These are phyloP conservation scores for Prunus persica DNA, from an alignment of 306 rosid species.

Conservation along the genomic window Prunus_persica_NCBIv2 NC_034010.1:18440001-18440500, in stretches of 20 bases:
- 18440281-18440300: neutral
- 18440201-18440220: neutral
- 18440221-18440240: neutral
- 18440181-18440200: too few species aligned
- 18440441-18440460: neutral
- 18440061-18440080: neutral
- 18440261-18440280: neutral
- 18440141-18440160: neutral
- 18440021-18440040: neutral
- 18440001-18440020: neutral
- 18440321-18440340: neutral
- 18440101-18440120: neutral
- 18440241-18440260: neutral
- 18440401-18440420: too few species aligned
- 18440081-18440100: neutral
- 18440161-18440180: neutral
- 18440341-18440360: neutral
- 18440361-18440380: neutral
- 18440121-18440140: slow-evolving; percentile 5
- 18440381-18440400: neutral
- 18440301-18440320: too few species aligned
- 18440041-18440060: neutral
- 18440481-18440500: too few species aligned
- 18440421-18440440: too few species aligned
- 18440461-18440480: too few species aligned